These are phyloP conservation scores for Blastobotrys muscicola DNA, from an alignment of 805 yeast species.

Conservation along the genomic window DNA sequence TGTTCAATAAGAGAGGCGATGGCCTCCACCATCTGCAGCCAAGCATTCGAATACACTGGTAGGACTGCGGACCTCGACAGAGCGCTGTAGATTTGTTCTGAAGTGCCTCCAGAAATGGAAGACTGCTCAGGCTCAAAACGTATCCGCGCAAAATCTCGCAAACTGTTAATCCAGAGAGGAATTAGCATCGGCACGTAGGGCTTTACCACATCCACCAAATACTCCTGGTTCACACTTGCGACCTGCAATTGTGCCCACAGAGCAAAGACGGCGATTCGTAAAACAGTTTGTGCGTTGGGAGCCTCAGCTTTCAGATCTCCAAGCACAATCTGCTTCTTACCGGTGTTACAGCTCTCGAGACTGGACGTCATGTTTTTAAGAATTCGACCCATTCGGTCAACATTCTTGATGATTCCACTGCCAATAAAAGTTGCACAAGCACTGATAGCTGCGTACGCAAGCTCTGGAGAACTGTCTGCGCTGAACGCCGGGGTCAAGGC, in stretches of 20 bases:
- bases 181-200: conserved; percentile 52
- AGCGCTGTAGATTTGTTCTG: conserved; percentile 27
- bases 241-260: conserved; percentile 35
- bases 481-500: conserved; percentile 83
- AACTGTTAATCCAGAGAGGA: conserved; percentile 69
- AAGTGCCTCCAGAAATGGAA: conserved; percentile 17
- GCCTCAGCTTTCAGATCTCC: conserved; percentile 29
- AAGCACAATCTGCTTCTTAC: conserved; percentile 19
- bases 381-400: conserved; percentile 43
- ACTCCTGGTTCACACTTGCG: conserved; percentile 19
- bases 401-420: conserved; percentile 42
- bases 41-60: conserved; percentile 44
- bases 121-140: conserved; percentile 41
- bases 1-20: conserved; percentile 54
- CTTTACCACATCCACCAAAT: conserved; percentile 30
- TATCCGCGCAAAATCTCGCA: conserved; percentile 64
- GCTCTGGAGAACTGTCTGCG: conserved; percentile 57
- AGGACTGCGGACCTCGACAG: conserved; percentile 33
- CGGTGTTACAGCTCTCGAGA: conserved; percentile 46
- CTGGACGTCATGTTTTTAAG: conserved; percentile 56
- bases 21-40: conserved; percentile 74
- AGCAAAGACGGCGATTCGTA: conserved; percentile 30
- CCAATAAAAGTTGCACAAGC: conserved; percentile 70
- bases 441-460: conserved; percentile 68
- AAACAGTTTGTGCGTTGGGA: conserved; percentile 28